Evolutionary conservation across 129 eudicot species (phyloP), one percentile per base, ranked within the genome.

Genomic region (Kitagawia praeruptora): DNA sequence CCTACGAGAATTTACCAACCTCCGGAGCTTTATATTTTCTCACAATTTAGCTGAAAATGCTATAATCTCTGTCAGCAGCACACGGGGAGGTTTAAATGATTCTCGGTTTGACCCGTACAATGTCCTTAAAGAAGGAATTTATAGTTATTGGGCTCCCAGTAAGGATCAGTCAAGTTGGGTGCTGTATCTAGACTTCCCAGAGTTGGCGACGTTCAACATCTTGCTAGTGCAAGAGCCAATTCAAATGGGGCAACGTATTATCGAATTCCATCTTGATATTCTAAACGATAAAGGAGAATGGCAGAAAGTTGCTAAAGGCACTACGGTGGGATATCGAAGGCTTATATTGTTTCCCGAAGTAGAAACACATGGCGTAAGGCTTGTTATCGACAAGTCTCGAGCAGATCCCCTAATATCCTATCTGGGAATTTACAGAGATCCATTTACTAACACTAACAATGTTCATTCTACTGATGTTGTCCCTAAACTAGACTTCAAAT

Each of bases 231-330:
- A 88, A 88, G 97, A 94, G 76, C 93, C 97, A 16, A 90, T 94
- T 51, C 96, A 89, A 31, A 88, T 86, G 93, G 98, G 98, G 5
- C 98, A 94, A 80, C 79, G 98, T 88, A 82, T 94, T 74, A 79
- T 83, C 19, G 23, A 46, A 70, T 91, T 90, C 54, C 96, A 86
- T 72, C 80, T 90, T 38, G 98, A 93, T 21, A 71, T 81, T 70
- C 53, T 85, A 37, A 76, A 86, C 31, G 78, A 75, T 47, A 78
- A 83, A 1, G 90, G 89, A 15, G 80, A 85, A 48, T 90, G 98
- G 96, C 41, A 77, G 49, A 63, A 79, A 81, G 85, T 84, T 48
- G 56, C 53, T 7, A 66, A 31, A 4, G 97, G 96, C 76, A 89
- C 98, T 11, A 93, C 97, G 0, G 91, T 93, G 5, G 98, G 98